Evolutionary conservation across 805 yeast genomes (phyloP).

Genomic region (Blastobotrys muscicola): DNA sequence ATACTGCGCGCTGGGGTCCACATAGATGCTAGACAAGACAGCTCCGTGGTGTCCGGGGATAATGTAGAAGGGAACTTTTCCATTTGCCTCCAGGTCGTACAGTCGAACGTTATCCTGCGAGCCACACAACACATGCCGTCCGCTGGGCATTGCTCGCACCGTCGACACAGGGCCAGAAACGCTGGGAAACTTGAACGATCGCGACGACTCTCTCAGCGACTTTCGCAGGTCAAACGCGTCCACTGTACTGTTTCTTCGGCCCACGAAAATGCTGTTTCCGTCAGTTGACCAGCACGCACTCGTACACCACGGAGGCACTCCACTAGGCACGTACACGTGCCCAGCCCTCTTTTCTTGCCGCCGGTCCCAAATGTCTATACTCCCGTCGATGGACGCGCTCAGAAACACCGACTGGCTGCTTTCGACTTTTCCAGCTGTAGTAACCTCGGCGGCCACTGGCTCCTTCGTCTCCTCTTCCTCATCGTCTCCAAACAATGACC

Average conservation of each 20-base stretch:
- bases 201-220: conserved; percentile 38
- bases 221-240: conserved; percentile 40
- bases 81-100: conserved; percentile 53
- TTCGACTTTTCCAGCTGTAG: conserved; percentile 2
- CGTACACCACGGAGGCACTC: conserved; percentile 91
- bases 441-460: conserved; percentile 1
- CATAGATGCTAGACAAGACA: conserved; percentile 57
- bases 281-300: conserved; percentile 73
- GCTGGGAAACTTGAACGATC: conserved; percentile 63
- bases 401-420: conserved; percentile 40
- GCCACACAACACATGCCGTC: conserved; percentile 72
- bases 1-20: conserved; percentile 83
- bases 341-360: conserved; percentile 39
- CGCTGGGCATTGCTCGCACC: conserved; percentile 71
- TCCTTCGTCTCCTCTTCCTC: conserved; percentile 31
- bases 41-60: conserved; percentile 98
- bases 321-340: conserved; percentile 44
- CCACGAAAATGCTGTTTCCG: conserved; percentile 73
- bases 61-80: conserved; percentile 60
- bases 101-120: conserved; percentile 83
- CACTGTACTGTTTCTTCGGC: conserved; percentile 80
- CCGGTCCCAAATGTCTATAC: conserved; percentile 72
- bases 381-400: conserved; percentile 78
- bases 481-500: conserved; percentile 51
- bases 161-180: conserved; percentile 88